These are phyloP conservation scores for Citrus inodora DNA, from an alignment of 345 rosid species.

Conservation along the genomic window DNA sequence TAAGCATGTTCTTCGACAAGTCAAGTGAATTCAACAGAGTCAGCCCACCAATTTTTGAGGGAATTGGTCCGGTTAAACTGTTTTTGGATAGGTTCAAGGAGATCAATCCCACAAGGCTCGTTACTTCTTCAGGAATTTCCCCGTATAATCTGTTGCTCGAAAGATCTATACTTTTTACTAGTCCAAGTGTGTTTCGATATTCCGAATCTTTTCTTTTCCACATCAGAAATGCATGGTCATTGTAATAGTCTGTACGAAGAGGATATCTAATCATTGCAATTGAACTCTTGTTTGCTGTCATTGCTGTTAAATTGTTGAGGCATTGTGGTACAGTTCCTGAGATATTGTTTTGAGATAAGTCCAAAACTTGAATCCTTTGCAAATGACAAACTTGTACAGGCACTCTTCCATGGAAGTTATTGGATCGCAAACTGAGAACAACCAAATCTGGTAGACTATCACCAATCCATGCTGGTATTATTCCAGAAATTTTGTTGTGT, in stretches of 20 bases:
- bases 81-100: constrained; percentile 18
- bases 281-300: not conserved
- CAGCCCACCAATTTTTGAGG: constrained; percentile 3
- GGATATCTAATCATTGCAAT: not conserved
- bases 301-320: constrained; percentile 1
- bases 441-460: constrained; percentile 5
- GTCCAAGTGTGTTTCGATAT: not conserved
- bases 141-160: constrained; percentile 11
- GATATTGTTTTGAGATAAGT: constrained; percentile 2
- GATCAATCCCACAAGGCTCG: not conserved
- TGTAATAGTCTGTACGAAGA: not conserved
- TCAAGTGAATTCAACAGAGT: constrained; percentile 5
- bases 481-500: constrained; percentile 19
- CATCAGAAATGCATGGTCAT: not conserved
- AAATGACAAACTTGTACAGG: not conserved
- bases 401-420: constrained; percentile 14
- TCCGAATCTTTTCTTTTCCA: constrained; percentile 14
- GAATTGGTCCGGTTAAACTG: constrained; percentile 10
- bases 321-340: constrained; percentile 16
- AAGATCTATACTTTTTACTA: constrained; percentile 11
- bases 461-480: constrained; percentile 24
- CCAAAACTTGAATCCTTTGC: not conserved
- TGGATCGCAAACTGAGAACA: constrained; percentile 17
- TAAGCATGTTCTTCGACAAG: constrained; percentile 15
- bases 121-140: constrained; percentile 6